Conservation (phyloP, 1,139 yeast genomes). For the Hyphopichia fennica region DNA sequence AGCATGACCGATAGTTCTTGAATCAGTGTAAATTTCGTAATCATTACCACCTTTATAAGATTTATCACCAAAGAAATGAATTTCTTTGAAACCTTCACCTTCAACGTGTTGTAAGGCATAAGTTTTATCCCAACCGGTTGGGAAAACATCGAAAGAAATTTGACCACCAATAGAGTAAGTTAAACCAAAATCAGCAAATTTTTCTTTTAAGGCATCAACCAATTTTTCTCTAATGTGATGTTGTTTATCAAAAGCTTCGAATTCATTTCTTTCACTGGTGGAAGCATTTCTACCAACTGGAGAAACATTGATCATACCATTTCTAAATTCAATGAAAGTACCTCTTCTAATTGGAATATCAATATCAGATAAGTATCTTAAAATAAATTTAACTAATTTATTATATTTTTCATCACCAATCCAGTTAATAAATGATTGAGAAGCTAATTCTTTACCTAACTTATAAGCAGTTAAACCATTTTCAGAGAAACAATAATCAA, state of each 20-base stretch:
- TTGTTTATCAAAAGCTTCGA: constrained; percentile 76
- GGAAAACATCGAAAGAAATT: constrained; percentile 98
- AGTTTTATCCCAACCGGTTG: constrained; percentile 99
- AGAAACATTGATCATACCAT: constrained; percentile 97
- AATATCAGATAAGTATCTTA: constrained; percentile 77
- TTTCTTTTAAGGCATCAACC: constrained; percentile 79
- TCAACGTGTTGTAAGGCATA: constrained; percentile 93
- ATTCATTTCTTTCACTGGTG: constrained; percentile 88
- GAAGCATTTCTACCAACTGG: constrained; percentile 99
- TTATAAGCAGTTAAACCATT: constrained; percentile 98
- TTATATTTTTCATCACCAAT: constrained; percentile 94
- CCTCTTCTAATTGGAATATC: constrained; percentile 96
- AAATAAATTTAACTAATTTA: constrained; percentile 79
- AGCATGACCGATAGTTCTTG: constrained; percentile 93
- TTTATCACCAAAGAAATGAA: constrained; percentile 99
- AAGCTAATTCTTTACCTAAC: constrained; percentile 79
- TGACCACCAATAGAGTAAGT: constrained; percentile 99
- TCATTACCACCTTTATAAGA: constrained; percentile 97
- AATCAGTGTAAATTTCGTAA: constrained; percentile 89
- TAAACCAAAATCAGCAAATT: constrained; percentile 79
- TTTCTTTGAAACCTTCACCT: constrained; percentile 76
- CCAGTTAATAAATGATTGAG: constrained; percentile 94
- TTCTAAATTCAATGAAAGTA: constrained; percentile 97
- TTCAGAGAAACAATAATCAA: constrained; percentile 96
- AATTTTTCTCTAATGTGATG: constrained; percentile 78